A percentile compares a stretch with the other conserved stretches of the same genome.
These are phyloP conservation scores for Claviceps pazoutovae DNA, from an alignment of 2,329 filamentous ascomycete genomes.

Conservation along the genomic window DNA sequence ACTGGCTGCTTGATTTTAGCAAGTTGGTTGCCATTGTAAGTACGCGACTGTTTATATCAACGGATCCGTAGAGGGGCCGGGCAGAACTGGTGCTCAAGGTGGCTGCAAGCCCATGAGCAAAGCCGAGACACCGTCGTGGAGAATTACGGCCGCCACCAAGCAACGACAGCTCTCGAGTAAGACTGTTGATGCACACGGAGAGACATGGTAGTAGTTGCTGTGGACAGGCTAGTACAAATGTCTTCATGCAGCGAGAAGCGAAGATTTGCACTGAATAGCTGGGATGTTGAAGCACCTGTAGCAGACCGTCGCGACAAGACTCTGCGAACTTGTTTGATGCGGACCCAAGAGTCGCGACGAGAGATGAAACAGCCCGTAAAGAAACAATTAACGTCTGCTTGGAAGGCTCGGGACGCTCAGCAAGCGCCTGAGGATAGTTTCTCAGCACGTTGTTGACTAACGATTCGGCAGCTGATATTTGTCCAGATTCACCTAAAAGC, in stretches of 20 bases:
- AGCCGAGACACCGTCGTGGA: constrained; percentile 72
- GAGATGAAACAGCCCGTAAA: constrained; percentile 62
- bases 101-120: constrained; percentile 81
- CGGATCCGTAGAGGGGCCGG: constrained; percentile 83
- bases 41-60: constrained; percentile 87
- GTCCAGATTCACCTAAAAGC: constrained; percentile 79
- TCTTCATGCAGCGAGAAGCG: constrained; percentile 71
- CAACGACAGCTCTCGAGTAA: constrained; percentile 71
- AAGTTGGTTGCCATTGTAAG: constrained; percentile 83
- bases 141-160: constrained; percentile 64
- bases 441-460: constrained; percentile 82
- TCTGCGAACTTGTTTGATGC: constrained; percentile 71
- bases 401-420: constrained; percentile 74
- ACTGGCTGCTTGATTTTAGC: constrained; percentile 82
- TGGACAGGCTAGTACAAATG: constrained; percentile 79
- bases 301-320: constrained; percentile 66
- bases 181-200: constrained; percentile 91
- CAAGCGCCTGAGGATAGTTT: constrained; percentile 81
- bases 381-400: constrained; percentile 75
- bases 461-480: constrained; percentile 65
- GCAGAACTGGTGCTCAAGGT: constrained; percentile 79
- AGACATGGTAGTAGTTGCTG: constrained; percentile 83
- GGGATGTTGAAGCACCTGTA: constrained; percentile 85
- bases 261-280: constrained; percentile 94
- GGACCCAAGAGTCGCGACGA: constrained; percentile 70